Evolutionary conservation across 2,329 filamentous ascomycete genomes (phyloP).

Genomic region (Tolypocladium cylindrosporum): DNA sequence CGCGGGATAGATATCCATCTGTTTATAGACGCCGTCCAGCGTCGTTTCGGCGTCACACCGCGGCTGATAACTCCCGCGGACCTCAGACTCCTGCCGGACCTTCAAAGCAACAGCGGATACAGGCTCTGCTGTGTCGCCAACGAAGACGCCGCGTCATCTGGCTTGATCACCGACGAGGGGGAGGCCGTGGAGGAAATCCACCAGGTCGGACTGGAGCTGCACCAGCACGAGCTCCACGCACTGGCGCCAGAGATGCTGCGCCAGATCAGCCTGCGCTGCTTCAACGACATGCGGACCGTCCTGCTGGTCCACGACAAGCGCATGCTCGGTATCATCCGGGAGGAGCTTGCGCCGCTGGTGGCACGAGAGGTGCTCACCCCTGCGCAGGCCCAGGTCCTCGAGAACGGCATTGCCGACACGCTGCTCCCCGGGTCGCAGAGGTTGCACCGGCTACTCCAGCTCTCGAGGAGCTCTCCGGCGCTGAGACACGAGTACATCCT

Average conservation of each 20-base stretch:
- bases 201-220: slow-evolving; percentile 28
- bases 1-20: slow-evolving; percentile 28
- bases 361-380: slow-evolving; percentile 13
- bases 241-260: slow-evolving; percentile 20
- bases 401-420: slow-evolving; percentile 21
- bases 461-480: slow-evolving; percentile 3
- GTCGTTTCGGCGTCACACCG: slow-evolving; percentile 17
- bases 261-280: slow-evolving; percentile 24
- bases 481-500: slow-evolving; percentile 20
- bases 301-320: slow-evolving; percentile 31
- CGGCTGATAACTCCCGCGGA: slow-evolving; percentile 23
- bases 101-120: slow-evolving; percentile 10
- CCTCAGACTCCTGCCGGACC: slow-evolving; percentile 20
- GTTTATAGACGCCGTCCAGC: slow-evolving; percentile 19
- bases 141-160: neutral
- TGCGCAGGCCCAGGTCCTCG: slow-evolving; percentile 14
- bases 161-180: slow-evolving; percentile 8
- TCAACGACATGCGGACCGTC: slow-evolving; percentile 30
- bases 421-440: slow-evolving; percentile 18
- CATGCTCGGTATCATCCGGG: slow-evolving; percentile 27
- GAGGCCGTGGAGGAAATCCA: slow-evolving; percentile 21
- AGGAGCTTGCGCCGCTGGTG: slow-evolving; percentile 20
- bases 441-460: slow-evolving; percentile 10
- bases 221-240: slow-evolving; percentile 24
- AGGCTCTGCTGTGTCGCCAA: slow-evolving; percentile 19